phyloP scores from a whole-genome alignment of 345 rosid species.

The Nasturtium officinale region DNA sequence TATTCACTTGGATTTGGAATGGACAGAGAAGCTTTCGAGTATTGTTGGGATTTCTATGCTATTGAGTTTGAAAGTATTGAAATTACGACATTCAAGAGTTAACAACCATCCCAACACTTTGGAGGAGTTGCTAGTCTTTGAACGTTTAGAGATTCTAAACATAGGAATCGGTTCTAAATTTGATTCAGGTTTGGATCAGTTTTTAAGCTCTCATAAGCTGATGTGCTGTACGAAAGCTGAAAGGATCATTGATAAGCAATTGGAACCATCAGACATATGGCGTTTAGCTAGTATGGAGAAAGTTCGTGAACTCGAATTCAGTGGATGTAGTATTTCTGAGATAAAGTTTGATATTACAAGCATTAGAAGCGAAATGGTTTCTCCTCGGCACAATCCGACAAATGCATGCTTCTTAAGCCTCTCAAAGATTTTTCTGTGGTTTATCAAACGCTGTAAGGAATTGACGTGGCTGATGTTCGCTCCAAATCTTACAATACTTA shows the following conservation, averaged over 20 bases:
- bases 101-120: no score
- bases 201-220: neutral
- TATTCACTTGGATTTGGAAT: neutral
- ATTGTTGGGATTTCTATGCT: neutral
- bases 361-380: neutral
- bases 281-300: neutral
- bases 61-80: neutral
- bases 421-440: neutral
- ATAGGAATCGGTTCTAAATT: no score
- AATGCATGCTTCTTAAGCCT: neutral
- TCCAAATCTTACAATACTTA: neutral
- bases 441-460: neutral
- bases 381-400: neutral
- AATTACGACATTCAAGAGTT: neutral
- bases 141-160: neutral
- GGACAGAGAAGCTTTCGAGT: neutral
- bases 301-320: neutral
- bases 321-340: neutral
- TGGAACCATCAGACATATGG: neutral
- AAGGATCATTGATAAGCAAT: neutral
- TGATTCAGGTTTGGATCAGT: neutral
- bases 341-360: neutral
- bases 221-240: neutral
- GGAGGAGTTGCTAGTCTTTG: neutral
- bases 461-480: slow-evolving; percentile 9